Conservation (phyloP, 129 eudicot genomes). For the Kitagawia praeruptora region DNA sequence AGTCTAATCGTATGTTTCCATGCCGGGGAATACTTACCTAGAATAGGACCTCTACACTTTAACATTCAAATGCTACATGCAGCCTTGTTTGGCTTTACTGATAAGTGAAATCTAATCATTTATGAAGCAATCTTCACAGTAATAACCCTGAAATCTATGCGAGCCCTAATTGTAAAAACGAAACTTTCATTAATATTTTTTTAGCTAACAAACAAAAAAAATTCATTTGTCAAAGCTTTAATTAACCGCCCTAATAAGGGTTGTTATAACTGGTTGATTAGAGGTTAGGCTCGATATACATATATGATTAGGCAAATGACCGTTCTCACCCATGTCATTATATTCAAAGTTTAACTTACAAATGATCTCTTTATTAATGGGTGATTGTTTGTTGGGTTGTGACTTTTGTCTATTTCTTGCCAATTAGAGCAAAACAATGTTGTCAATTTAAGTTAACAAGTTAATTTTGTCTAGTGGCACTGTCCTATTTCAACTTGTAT, state of each 20-base stretch:
- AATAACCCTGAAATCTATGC: background rate
- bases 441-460: background rate
- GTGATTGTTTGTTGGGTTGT: constrained; percentile 3
- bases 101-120: background rate
- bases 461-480: background rate
- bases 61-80: constrained; percentile 1
- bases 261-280: background rate
- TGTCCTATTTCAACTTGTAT: background rate
- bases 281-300: background rate
- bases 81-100: background rate
- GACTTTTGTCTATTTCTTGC: background rate
- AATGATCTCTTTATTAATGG: background rate
- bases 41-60: background rate
- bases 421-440: background rate
- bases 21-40: background rate
- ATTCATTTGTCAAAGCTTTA: constrained; percentile 2
- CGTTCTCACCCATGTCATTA: background rate
- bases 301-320: background rate
- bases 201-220: no score
- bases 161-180: background rate
- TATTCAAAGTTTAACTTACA: constrained; percentile 1
- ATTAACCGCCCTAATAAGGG: background rate
- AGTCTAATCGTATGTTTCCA: background rate
- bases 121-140: background rate
- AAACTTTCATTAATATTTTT: no score